Percentiles rank a stretch among this genome's conserved stretches.
Conservation (phyloP, 225 moss, liverwort and hornwort genomes). For the Ulota crispa region DNA sequence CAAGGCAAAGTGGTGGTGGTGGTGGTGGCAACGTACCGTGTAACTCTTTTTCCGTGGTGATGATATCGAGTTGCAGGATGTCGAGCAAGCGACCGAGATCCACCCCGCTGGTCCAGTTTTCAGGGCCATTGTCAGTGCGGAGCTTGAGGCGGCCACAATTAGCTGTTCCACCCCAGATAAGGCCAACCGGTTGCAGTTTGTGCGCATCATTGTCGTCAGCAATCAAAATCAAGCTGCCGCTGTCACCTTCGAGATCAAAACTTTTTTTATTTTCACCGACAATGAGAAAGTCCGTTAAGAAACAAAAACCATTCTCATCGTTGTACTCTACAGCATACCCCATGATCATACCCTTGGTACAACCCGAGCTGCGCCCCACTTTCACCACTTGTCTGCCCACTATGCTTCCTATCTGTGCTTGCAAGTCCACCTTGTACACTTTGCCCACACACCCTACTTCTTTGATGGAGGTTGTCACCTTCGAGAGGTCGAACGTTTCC, state of each 20-base stretch:
- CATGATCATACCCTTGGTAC: slow-evolving; percentile 59
- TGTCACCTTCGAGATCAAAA: slow-evolving; percentile 63
- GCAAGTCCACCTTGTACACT: slow-evolving; percentile 52
- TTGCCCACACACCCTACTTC: slow-evolving; percentile 51
- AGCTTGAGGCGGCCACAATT: slow-evolving; percentile 61
- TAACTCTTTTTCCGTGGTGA: slow-evolving; percentile 41
- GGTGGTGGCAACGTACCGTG: slow-evolving; percentile 19
- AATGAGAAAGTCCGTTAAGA: slow-evolving; percentile 64
- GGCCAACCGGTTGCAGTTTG: slow-evolving; percentile 50
- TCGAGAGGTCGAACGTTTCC: slow-evolving; percentile 50
- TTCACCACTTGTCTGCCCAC: slow-evolving; percentile 55
- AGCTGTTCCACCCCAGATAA: slow-evolving; percentile 65
- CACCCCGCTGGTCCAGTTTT: slow-evolving; percentile 62
- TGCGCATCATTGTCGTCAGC: slow-evolving; percentile 20
- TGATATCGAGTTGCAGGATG: slow-evolving; percentile 56
- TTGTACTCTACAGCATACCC: slow-evolving; percentile 67
- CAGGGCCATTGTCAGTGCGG: slow-evolving; percentile 48
- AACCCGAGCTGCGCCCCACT: slow-evolving; percentile 65
- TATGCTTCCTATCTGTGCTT: slow-evolving; percentile 42
- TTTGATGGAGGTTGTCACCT: slow-evolving; percentile 44
- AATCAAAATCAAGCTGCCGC: slow-evolving; percentile 59
- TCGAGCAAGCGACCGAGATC: slow-evolving; percentile 57
- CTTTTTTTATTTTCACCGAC: slow-evolving; percentile 60
- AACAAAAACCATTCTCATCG: slow-evolving; percentile 58
- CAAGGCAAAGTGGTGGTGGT: too few relatives aligned